These are phyloP conservation scores for Fusarium penzigii DNA, from an alignment of 2,329 filamentous ascomycete genomes.

Conservation along the genomic window DNA sequence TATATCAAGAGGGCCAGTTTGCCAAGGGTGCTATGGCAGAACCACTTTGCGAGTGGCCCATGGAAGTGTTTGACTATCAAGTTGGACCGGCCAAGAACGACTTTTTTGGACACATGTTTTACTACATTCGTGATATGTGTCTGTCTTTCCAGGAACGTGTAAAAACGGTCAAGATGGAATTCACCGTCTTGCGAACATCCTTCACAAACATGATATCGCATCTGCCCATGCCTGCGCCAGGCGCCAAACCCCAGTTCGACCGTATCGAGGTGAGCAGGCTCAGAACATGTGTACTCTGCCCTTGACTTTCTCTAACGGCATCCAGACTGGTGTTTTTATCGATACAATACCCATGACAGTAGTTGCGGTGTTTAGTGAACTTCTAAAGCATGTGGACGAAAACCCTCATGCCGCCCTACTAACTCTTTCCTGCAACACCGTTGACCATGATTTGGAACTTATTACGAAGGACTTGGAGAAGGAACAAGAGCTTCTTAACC, in stretches of 20 bases:
- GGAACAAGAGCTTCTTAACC: conserved; percentile 7
- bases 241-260: conserved; percentile 7
- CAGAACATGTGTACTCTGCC: no score
- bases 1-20: conserved; percentile 1
- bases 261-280: conserved; percentile 13
- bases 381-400: conserved; percentile 25
- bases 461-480: background rate
- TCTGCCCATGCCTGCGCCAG: background rate
- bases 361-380: background rate
- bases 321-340: conserved; percentile 20
- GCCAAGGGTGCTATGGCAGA: conserved; percentile 17
- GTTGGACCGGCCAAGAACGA: conserved; percentile 22
- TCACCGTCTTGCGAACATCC: conserved; percentile 3
- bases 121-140: conserved; percentile 24
- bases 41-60: conserved; percentile 31
- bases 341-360: conserved; percentile 12
- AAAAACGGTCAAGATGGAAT: background rate
- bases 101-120: conserved; percentile 32
- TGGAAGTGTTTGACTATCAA: conserved; percentile 23
- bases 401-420: conserved; percentile 30
- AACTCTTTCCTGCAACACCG: conserved; percentile 11
- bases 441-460: background rate
- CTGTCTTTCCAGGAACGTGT: conserved; percentile 21
- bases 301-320: background rate
- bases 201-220: no score